phyloP scores from a whole-genome alignment of 179 eudicot genomes.

The Spinacia oleracea region DNA sequence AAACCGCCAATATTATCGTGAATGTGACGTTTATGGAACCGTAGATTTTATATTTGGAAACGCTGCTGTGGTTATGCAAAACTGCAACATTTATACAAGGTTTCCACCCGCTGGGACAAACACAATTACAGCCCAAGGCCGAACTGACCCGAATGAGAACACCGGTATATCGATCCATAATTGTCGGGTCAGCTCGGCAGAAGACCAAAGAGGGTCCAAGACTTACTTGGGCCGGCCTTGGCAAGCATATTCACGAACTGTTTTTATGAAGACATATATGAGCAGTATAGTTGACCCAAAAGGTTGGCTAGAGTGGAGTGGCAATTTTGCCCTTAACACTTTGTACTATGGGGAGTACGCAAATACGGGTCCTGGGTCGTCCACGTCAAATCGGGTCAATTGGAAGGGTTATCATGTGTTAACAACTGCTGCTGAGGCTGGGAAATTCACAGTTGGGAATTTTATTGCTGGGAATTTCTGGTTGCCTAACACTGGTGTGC shows the following conservation, averaged over 20 bases:
- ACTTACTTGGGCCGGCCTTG: slow-evolving; percentile 45
- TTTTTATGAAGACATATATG: slow-evolving; percentile 36
- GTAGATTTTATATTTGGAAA: slow-evolving; percentile 45
- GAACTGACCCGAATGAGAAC: slow-evolving; percentile 42
- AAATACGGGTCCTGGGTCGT: slow-evolving; percentile 42
- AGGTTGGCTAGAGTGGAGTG: slow-evolving; percentile 45
- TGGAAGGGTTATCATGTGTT: slow-evolving; percentile 44
- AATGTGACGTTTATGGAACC: slow-evolving; percentile 40
- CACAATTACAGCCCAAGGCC: slow-evolving; percentile 45
- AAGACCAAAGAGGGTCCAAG: slow-evolving; percentile 20
- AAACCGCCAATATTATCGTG: slow-evolving; percentile 41
- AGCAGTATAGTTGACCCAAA: slow-evolving; percentile 29
- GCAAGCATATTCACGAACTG: slow-evolving; percentile 37
- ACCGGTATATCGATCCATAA: slow-evolving; percentile 42
- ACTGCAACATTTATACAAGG: slow-evolving; percentile 35
- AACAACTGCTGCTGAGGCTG: slow-evolving; percentile 30
- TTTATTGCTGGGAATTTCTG: slow-evolving; percentile 38
- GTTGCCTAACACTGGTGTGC: slow-evolving; percentile 38
- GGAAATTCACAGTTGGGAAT: slow-evolving; percentile 26
- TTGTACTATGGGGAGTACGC: slow-evolving; percentile 43
- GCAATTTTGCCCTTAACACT: slow-evolving; percentile 40
- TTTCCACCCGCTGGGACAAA: slow-evolving; percentile 23
- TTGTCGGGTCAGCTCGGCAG: slow-evolving; percentile 31
- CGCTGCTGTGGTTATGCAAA: slow-evolving; percentile 37
- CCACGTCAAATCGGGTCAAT: slow-evolving; percentile 30